phyloP scores from a whole-genome alignment of 768 basidiomycete species.

The Tephrocybe sp. region DNA sequence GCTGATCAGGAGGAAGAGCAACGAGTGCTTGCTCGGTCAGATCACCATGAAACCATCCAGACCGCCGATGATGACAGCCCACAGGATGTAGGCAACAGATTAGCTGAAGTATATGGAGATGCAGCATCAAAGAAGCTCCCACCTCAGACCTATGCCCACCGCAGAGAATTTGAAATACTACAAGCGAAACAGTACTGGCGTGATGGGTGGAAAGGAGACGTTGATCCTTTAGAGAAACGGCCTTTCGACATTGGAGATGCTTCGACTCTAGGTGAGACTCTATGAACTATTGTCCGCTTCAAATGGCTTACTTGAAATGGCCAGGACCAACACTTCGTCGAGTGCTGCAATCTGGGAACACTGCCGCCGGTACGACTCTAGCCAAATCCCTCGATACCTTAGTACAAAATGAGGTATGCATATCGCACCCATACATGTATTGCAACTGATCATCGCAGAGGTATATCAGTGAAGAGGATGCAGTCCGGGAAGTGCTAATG shows the following conservation, averaged over 20 bases:
- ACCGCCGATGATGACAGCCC: neutral
- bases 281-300: neutral
- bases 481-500: conserved; percentile 75
- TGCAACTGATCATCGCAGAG: conserved; percentile 34
- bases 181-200: conserved; percentile 73
- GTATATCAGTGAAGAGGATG: conserved; percentile 73
- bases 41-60: neutral
- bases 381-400: conserved; percentile 13
- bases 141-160: conserved; percentile 40
- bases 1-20: conserved; percentile 16
- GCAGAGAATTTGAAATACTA: conserved; percentile 61
- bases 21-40: conserved; percentile 1
- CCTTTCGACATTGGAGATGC: conserved; percentile 65
- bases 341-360: conserved; percentile 4
- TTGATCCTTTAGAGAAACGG: conserved; percentile 29
- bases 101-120: conserved; percentile 5
- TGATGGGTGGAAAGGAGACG: conserved; percentile 56
- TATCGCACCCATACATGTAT: neutral
- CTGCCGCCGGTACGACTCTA: neutral
- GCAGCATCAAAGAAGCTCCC: conserved; percentile 14
- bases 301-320: neutral
- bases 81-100: neutral
- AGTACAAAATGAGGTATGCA: conserved; percentile 17
- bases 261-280: conserved; percentile 61
- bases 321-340: conserved; percentile 19